Conservation (phyloP, 805 yeast genomes). For the Candida ortonii region DNA sequence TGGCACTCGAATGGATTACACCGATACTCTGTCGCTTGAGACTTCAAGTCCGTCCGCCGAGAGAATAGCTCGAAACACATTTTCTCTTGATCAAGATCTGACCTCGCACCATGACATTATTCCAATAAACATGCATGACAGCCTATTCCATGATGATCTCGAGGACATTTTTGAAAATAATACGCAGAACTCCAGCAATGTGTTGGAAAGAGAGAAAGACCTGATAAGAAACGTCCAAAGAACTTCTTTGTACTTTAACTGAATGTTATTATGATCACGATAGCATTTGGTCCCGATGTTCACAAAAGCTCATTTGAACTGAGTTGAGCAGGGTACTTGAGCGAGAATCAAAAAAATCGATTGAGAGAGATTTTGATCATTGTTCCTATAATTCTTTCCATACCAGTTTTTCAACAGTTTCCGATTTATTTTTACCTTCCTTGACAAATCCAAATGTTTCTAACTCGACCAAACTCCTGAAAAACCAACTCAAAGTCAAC, state of each 20-base stretch:
- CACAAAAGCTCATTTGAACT: too few relatives aligned
- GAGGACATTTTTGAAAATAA: constrained; percentile 12
- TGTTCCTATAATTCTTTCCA: constrained; percentile 76
- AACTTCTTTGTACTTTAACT: constrained; percentile 23
- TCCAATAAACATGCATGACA: constrained; percentile 6
- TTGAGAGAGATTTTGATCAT: too few relatives aligned
- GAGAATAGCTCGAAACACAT: too few relatives aligned
- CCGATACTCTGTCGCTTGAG: constrained; percentile 3
- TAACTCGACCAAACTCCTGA: constrained; percentile 71
- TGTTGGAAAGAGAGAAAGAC: constrained; percentile 1
- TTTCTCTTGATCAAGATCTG: too few relatives aligned
- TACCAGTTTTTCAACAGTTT: constrained; percentile 62
- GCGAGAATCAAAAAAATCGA: constrained; percentile 7
- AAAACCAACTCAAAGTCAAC: constrained; percentile 64
- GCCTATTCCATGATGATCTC: constrained; percentile 10
- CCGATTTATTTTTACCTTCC: constrained; percentile 58
- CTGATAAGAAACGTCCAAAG: constrained; percentile 12
- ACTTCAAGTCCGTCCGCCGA: too few relatives aligned
- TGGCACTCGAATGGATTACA: constrained; percentile 12
- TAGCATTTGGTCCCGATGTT: too few relatives aligned
- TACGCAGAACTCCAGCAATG: constrained; percentile 2
- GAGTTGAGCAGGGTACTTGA: too few relatives aligned
- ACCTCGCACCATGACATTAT: too few relatives aligned
- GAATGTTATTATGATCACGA: too few relatives aligned
- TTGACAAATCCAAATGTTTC: constrained; percentile 66